phyloP scores from a whole-genome alignment of 2,329 filamentous ascomycete genomes.

The Coleophoma crateriformis region DNA sequence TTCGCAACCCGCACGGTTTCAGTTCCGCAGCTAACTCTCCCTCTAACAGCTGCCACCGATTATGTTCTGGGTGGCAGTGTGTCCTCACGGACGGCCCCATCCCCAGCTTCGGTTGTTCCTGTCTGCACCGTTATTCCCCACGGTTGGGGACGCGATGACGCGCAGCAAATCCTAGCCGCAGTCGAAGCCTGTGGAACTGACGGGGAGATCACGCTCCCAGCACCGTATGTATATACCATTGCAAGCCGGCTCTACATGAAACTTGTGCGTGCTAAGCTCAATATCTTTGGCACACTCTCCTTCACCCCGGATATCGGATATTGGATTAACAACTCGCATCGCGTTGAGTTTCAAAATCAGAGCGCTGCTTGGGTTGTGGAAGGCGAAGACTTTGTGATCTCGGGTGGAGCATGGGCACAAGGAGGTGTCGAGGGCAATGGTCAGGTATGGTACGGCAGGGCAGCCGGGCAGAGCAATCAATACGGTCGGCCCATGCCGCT shows the following conservation, averaged over 20 bases:
- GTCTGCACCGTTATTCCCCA: not conserved
- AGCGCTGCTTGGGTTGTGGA: not conserved
- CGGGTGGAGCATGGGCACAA: not conserved
- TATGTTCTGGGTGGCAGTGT: too few species aligned
- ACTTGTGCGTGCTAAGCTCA: not conserved
- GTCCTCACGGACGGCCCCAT: too few species aligned
- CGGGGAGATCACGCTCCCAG: not conserved
- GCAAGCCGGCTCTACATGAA: not conserved
- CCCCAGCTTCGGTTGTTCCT: too few species aligned
- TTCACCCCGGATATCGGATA: slow-evolving; percentile 1
- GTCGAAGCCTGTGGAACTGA: not conserved
- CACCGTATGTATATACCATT: slow-evolving; percentile 1
- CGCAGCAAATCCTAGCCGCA: not conserved
- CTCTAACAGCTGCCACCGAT: too few species aligned
- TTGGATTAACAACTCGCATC: slow-evolving; percentile 4
- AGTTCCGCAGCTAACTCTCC: too few species aligned
- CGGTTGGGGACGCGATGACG: not conserved
- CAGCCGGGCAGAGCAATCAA: not conserved
- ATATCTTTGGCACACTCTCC: slow-evolving; percentile 3
- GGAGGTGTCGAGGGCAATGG: slow-evolving; percentile 2
- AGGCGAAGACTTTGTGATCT: not conserved
- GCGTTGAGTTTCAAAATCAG: slow-evolving; percentile 1
- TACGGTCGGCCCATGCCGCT: slow-evolving; percentile 1
- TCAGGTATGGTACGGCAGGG: not conserved
- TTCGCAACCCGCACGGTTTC: too few species aligned